Evolutionary conservation across 1,284 basidiomycete genomes (phyloP), one percentile per base, ranked within the genome.

Genomic region (Cryptococcus jaspeensis): DNA sequence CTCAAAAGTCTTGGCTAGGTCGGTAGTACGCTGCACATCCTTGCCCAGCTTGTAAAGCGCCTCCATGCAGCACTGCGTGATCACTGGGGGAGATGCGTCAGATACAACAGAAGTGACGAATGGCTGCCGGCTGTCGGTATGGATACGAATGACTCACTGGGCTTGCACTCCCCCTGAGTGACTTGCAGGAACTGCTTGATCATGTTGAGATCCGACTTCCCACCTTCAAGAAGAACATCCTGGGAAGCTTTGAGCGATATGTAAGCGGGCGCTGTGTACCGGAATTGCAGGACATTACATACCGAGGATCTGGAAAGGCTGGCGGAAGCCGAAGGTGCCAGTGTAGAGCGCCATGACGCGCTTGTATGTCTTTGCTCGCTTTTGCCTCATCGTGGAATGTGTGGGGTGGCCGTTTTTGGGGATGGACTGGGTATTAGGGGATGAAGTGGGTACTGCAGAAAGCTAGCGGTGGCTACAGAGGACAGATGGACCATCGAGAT

Each of bases 41-140:
- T 83, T 84, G 16, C 90, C 91, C 57, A 87, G 83, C 2, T 89
- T 81, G 77, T 96, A 97, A 1, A 97, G 81, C 68, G 91, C 89
- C 63, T 92, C 86, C 52, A 97, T 90, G 71, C 88, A 92, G 73
- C 93, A 97, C 74, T 96, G 93, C 0, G 93, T 95, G 74, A 97
- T 95, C 92, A 97, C 92, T 95, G 71, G 59, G 32, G 16, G 20
- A 11, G 44, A 47, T 4, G 4, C 11, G 23, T 50, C 48, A 50
- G 48, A 4, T 38, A 44, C 47, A 6, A 25, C 25, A 47, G 5
- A 8, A 16, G 22, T 11, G 8, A 35, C 12, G 12, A 25, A 23
- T 5, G 6, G 8, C 18, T 15, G 44, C 15, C 20, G 42, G n/a
- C n/a, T n/a, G n/a, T n/a, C n/a, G n/a, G n/a, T n/a, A n/a, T n/a